Base-by-base conservation (phyloP, 2,329 filamentous ascomycete genomes). In the Beauveria pseudobassiana region DNA sequence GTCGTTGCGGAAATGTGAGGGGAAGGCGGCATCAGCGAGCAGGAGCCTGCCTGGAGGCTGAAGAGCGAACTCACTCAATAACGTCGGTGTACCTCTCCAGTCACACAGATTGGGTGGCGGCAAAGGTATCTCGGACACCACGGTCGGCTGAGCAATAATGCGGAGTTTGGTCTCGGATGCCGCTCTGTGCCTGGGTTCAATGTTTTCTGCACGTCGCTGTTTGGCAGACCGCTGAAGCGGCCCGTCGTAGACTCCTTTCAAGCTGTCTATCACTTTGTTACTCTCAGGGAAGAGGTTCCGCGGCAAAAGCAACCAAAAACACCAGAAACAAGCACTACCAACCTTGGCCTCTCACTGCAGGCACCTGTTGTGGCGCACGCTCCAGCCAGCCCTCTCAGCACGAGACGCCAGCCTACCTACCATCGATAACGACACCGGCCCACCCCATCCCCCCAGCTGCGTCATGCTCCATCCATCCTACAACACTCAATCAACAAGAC, bases 391-490 rank as follows among this genome's bases (percentile, higher is more conserved):
- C 48, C 38, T 14, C 28, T 56, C 45, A 30, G 61, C 61, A 54
- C 48, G 55, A 58, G 61, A 48, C 61, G 61, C 30, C 55, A 62
- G 53, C 38, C 50, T 54, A 22, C 20, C 49, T 59, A 43, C 57
- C 61, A 59, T 59, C 61, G 50, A 52, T 62, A 56, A 56, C 59
- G 59, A 62, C 52, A 55, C 16, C 34, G 49, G 49, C 51, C 59
- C 59, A 61, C 59, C 56, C 30, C 24, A 43, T 46, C 16, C 40
- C 60, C 51, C 48, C 53, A 59, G 54, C 61, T 62, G 61, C 61
- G 61, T 62, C 61, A 62, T 62, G 46, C 61, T 48, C 49, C 61
- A 34, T 59, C 51, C 59, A 43, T 51, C 57, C 61, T 57, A 40
- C 54, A 58, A 62, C 34, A 28, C n/a, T 43, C 18, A 28, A 56